phyloP scores from a whole-genome alignment of 2,329 filamentous ascomycete genomes.

The Stachybotrys echinatus region DNA sequence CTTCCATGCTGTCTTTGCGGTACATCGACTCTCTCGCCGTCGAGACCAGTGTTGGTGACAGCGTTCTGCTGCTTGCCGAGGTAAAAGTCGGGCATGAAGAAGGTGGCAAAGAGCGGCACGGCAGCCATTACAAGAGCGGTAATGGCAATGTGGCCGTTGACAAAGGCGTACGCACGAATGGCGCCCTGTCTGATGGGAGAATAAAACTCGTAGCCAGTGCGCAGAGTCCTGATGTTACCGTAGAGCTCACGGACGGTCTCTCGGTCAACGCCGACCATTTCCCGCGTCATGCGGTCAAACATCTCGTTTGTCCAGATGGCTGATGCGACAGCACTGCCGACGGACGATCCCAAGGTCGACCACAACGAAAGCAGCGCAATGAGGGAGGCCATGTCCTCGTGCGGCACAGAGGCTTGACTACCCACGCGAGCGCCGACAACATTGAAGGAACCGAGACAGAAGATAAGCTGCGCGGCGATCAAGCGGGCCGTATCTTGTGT shows the following conservation, averaged over 20 bases:
- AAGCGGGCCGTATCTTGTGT: too few species aligned
- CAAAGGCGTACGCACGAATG: conserved; percentile 27
- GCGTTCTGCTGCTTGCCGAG: conserved; percentile 28
- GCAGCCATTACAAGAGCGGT: conserved; percentile 20
- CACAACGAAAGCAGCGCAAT: conserved; percentile 31
- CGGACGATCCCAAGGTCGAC: conserved; percentile 29
- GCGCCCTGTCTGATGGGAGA: conserved; percentile 29
- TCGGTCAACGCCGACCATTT: conserved; percentile 19
- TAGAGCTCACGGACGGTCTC: conserved; percentile 22
- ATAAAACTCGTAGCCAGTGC: conserved; percentile 22
- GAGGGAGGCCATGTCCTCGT: too few species aligned
- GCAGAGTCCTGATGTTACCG: conserved; percentile 26
- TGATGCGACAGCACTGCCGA: conserved; percentile 31
- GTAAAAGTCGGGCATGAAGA: conserved; percentile 36
- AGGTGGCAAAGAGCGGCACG: conserved; percentile 25
- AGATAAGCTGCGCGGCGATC: too few species aligned
- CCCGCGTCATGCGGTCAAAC: conserved; percentile 21
- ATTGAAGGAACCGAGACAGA: too few species aligned
- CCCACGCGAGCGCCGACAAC: too few species aligned
- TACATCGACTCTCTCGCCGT: background rate
- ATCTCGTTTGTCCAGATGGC: conserved; percentile 34
- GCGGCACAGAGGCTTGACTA: too few species aligned
- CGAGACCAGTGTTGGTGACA: conserved; percentile 14
- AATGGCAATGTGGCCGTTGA: conserved; percentile 29
- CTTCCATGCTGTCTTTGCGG: background rate